phyloP scores from a whole-genome alignment of 306 rosid species.

The Vigna nakashimae region DNA sequence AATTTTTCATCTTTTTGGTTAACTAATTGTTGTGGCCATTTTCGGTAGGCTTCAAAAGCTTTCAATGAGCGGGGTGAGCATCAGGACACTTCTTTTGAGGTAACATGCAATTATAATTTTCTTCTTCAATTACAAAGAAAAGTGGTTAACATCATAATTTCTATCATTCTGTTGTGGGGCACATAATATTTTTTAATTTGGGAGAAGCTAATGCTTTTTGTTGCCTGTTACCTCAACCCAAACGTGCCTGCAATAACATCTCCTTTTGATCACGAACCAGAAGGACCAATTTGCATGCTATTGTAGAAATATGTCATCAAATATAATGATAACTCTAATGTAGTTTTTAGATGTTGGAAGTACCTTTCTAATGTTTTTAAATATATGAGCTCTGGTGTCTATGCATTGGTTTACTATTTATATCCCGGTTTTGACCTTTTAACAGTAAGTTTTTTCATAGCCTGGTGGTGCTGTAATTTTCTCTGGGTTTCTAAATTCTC shows the following conservation, averaged over 20 bases:
- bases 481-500: not conserved
- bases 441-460: constrained; percentile 6
- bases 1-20: not conserved
- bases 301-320: not conserved
- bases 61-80: constrained; percentile 57
- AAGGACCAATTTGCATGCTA: constrained; percentile 7
- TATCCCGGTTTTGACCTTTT: not conserved
- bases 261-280: not conserved
- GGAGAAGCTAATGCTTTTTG: constrained; percentile 8
- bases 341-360: constrained; percentile 29
- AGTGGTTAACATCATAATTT: constrained; percentile 1
- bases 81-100: constrained; percentile 76
- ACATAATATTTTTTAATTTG: not conserved
- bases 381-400: not conserved
- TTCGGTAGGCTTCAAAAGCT: constrained; percentile 66
- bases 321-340: not conserved
- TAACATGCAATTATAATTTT: constrained; percentile 32
- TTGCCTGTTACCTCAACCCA: not conserved
- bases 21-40: constrained; percentile 35
- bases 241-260: constrained; percentile 9
- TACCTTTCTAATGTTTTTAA: constrained; percentile 28
- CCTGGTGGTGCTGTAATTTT: constrained; percentile 1
- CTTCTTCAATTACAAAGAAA: not conserved
- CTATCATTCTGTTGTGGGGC: not conserved
- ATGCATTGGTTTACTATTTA: not conserved